Evolutionary conservation across 257 asterid species (phyloP).

Genomic region (Marsdenia floribunda): DNA sequence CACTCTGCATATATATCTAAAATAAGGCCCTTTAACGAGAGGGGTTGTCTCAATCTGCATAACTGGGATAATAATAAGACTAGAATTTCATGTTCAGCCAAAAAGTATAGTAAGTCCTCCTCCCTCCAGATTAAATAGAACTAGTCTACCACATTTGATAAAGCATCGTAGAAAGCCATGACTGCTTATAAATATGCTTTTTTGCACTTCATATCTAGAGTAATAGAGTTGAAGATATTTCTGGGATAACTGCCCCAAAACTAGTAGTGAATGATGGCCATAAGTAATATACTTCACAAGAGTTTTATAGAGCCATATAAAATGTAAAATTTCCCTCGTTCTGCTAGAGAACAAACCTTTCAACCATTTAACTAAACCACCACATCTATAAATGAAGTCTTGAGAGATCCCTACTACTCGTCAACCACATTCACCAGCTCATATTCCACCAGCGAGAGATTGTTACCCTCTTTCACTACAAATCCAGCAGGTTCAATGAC

Average conservation of each 20-base stretch:
- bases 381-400: not conserved
- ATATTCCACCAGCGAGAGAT: constrained; percentile 58
- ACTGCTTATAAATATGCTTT: not conserved
- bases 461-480: constrained; percentile 54
- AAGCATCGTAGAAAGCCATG: not conserved
- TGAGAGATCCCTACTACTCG: constrained; percentile 10
- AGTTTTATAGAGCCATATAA: not conserved
- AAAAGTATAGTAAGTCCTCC: too few relatives aligned
- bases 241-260: not conserved
- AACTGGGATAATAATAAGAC: too few relatives aligned
- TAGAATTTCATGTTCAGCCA: too few relatives aligned
- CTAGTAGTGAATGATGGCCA: not conserved
- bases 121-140: too few relatives aligned
- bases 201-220: not conserved
- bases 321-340: not conserved
- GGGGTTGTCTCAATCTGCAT: too few relatives aligned
- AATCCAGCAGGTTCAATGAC: constrained; percentile 48
- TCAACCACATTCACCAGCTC: constrained; percentile 53
- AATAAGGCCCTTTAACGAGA: too few relatives aligned
- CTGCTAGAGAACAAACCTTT: not conserved
- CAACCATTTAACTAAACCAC: not conserved
- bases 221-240: not conserved
- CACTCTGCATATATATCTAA: too few relatives aligned
- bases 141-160: not conserved
- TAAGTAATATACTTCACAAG: not conserved